Conservation (phyloP, 202 grass and related monocot species). For the Musa balbisiana region DNA sequence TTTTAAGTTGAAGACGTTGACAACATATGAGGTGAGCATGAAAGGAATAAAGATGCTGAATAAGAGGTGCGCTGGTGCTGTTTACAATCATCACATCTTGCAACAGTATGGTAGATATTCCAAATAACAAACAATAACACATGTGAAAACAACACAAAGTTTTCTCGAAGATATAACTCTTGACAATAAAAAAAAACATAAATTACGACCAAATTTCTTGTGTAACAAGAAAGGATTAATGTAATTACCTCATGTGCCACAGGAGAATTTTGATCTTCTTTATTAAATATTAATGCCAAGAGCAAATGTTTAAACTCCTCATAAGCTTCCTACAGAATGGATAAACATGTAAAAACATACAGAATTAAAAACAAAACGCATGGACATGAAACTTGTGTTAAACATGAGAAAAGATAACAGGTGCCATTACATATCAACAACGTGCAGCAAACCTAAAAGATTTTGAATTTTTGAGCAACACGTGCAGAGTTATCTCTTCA, state of each 20-base stretch:
- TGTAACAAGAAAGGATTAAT: neutral
- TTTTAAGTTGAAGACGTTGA: no score
- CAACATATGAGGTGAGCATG: no score
- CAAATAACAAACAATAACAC: no score
- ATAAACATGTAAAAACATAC: conserved; percentile 6
- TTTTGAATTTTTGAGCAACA: neutral
- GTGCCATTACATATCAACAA: neutral
- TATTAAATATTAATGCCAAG: conserved; percentile 79
- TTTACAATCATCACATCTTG: no score
- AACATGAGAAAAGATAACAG: neutral
- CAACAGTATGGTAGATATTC: no score
- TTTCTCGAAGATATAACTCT: no score
- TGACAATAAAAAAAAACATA: no score
- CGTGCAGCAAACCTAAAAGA: neutral
- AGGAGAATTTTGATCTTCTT: conserved; percentile 86
- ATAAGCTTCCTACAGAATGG: conserved; percentile 84
- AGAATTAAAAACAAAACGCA: neutral
- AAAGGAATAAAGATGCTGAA: no score
- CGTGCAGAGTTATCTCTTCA: no score
- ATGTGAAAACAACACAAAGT: no score
- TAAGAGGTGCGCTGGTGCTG: no score
- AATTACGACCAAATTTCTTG: neutral
- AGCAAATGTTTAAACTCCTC: conserved; percentile 99
- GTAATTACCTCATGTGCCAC: conserved; percentile 64
- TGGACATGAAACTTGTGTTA: neutral